Conservation (phyloP, 306 rosid species). For the Begonia peltatifolia region DNA sequence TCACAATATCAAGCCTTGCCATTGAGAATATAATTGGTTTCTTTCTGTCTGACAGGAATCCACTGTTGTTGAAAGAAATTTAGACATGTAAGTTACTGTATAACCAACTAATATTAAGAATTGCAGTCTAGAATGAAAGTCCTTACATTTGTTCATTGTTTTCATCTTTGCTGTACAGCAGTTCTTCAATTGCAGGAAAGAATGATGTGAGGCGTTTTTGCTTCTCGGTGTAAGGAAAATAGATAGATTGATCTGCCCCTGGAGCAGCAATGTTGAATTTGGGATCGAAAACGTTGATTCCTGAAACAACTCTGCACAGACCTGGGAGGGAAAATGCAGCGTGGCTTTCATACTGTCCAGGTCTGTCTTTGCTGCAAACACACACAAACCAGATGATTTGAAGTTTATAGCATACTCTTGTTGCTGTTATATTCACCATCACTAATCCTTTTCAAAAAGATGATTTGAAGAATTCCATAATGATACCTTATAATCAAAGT, state of each 20-base stretch:
- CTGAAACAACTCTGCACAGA: conserved; percentile 83
- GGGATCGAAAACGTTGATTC: conserved; percentile 83
- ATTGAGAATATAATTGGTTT: conserved; percentile 82
- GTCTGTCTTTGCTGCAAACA: conserved; percentile 71
- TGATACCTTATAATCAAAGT: too few species aligned
- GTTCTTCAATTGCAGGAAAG: conserved; percentile 64
- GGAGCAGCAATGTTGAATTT: conserved; percentile 92
- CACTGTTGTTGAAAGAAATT: conserved; percentile 31
- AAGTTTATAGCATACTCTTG: background rate
- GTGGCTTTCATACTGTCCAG: conserved; percentile 89
- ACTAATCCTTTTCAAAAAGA: too few species aligned
- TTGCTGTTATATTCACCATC: too few species aligned
- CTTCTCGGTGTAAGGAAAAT: conserved; percentile 53
- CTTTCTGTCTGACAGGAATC: conserved; percentile 49
- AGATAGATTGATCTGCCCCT: conserved; percentile 73
- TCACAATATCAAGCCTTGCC: conserved; percentile 88
- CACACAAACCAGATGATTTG: conserved; percentile 2
- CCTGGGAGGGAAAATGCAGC: conserved; percentile 85
- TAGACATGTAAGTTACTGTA: conserved; percentile 3
- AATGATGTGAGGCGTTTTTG: conserved; percentile 38
- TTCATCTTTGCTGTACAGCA: conserved; percentile 45
- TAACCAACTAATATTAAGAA: background rate
- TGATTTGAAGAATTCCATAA: too few species aligned
- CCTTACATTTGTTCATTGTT: conserved; percentile 66
- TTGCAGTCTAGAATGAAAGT: background rate